A percentile compares a stretch with the other conserved stretches of the same genome.
These are phyloP conservation scores for Chaetomium strumarium DNA, from an alignment of 2,329 filamentous ascomycete species.

Conservation along the genomic window DNA sequence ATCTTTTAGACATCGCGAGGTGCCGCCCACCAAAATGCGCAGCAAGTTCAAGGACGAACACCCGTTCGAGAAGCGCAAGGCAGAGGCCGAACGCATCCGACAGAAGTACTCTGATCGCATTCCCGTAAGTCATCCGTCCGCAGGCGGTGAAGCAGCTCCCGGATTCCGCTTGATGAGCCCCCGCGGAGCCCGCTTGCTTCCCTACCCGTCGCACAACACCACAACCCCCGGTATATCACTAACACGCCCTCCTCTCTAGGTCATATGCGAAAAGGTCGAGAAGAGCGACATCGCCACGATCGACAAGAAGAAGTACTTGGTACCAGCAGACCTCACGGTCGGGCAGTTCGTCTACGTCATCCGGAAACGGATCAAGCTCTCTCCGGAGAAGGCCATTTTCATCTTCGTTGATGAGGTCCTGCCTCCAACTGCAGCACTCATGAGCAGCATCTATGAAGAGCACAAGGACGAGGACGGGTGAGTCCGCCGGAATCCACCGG, in stretches of 20 bases:
- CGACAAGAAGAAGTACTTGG: slow-evolving; percentile 99
- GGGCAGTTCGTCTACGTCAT: slow-evolving; percentile 99
- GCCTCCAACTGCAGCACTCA: slow-evolving; percentile 90
- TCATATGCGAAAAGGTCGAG: slow-evolving; percentile 99
- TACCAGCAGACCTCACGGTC: slow-evolving; percentile 94
- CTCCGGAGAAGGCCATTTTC: slow-evolving; percentile 99
- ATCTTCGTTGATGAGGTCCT: slow-evolving; percentile 99
- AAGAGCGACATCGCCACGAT: slow-evolving; percentile 99
- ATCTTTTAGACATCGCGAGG: slow-evolving; percentile 8
- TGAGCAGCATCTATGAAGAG: slow-evolving; percentile 99
- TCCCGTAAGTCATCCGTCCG: slow-evolving; percentile 59
- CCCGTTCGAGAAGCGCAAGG: slow-evolving; percentile 99
- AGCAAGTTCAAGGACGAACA: slow-evolving; percentile 99
- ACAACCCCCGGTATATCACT: slow-evolving; percentile 11
- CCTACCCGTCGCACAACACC: slow-evolving; percentile 1
- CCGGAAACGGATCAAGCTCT: slow-evolving; percentile 99
- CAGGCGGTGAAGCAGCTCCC: slow-evolving; percentile 10
- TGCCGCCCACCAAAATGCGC: slow-evolving; percentile 72
- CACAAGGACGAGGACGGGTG: slow-evolving; percentile 82
- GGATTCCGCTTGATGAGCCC: not conserved
- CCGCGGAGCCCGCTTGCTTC: not conserved
- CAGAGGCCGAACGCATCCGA: slow-evolving; percentile 97
- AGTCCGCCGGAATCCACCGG: slow-evolving; percentile 24
- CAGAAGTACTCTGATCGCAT: slow-evolving; percentile 99
- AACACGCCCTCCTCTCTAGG: slow-evolving; percentile 46